Evolutionary conservation across 768 basidiomycete species (phyloP), one percentile per base, ranked within the genome.

Genomic region (Pseudohyphozyma bogoriensis): DNA sequence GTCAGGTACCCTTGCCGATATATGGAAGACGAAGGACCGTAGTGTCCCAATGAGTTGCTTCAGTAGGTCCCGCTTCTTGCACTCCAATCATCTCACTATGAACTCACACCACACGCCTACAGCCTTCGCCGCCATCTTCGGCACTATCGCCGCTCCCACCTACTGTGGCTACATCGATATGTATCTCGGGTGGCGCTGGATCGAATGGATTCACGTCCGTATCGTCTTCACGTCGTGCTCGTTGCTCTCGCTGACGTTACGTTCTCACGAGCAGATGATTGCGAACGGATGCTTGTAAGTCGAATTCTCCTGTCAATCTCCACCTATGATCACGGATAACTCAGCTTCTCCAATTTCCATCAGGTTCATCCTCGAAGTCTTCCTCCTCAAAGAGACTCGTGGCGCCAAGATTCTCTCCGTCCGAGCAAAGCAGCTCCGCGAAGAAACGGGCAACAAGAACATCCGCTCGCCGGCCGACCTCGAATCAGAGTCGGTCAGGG

Each of bases 1-100:
- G n/a, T 11, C 4, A 35, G 62, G 65, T 44, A 67, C 50, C 2
- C 49, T 62, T 22, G 51, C 45, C 32, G 57, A 60, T 47, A 68
- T 67, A 16, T 68, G 69, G 69, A 55, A 56, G 39, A 70, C 69
- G 1, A 57, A 57, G 35, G 69, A 70, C 8, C 66, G 69, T 15
- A 39, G 46, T 2, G 52, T 62, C 10, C 68, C 68, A 4, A 69
- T 69, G 68, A 50, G 51, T 15, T 59, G 56, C 57, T 65, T 68
- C 67, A 61, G n/a, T n/a, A n/a, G n/a, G n/a, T n/a, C n/a, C n/a
- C n/a, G n/a, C n/a, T n/a, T n/a, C n/a, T n/a, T n/a, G n/a, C n/a
- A n/a, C n/a, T n/a, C n/a, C n/a, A n/a, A n/a, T n/a, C n/a, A n/a
- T n/a, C n/a, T n/a, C n/a, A n/a, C n/a, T n/a, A n/a, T n/a, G n/a